Base-by-base conservation (phyloP, 2,329 filamentous ascomycete genomes). In the Pyrenophora teres region DNA sequence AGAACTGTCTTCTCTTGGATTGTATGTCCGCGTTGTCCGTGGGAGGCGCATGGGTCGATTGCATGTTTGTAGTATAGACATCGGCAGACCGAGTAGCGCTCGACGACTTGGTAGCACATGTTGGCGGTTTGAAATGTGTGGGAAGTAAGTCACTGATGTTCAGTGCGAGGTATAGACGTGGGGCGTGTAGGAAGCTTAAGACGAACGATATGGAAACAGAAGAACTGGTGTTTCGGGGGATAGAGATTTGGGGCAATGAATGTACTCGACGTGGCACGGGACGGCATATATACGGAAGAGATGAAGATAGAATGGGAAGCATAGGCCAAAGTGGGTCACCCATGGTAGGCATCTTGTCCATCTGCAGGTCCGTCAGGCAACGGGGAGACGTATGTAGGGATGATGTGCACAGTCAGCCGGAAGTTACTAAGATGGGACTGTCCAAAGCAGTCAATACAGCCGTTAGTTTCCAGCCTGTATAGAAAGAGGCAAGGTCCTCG, bases 61-160 rank as follows among this genome's bases (percentile, higher is more conserved):
- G 89, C 86, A 73, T 96, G 92, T 68, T 87, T 83, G 79, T 93
- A 90, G 80, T 96, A 95, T 64, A 93, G 81, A 76, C 92, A 96
- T 59, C 86, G 84, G 81, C 92, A 96, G 49, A 88, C 89, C 48
- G 91, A 87, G 79, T 92, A 96, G 52, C 90, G 82, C 75, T 96
- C 92, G 65, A 93, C 80, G 56, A 96, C 77, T 77, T 92, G 89
- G 69, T 90, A 92, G 70, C 92, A 96, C 92, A 96, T 96, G 56
- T 49, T 63, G 59, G 32, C 13, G 38, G 38, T 30, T 18, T 6
- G 2, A 30, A 13, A 30, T 18, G 21, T 35, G 12, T 33, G n/a
- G n/a, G 9, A 6, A 30, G 18, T 41, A 25, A 13, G 15, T 8
- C 18, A 13, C 9, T 19, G 23, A 35, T 30, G 23, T 13, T 15